These are phyloP conservation scores for Camillea tinctor DNA, from an alignment of 2,329 filamentous ascomycete species.

Conservation along the genomic window DNA sequence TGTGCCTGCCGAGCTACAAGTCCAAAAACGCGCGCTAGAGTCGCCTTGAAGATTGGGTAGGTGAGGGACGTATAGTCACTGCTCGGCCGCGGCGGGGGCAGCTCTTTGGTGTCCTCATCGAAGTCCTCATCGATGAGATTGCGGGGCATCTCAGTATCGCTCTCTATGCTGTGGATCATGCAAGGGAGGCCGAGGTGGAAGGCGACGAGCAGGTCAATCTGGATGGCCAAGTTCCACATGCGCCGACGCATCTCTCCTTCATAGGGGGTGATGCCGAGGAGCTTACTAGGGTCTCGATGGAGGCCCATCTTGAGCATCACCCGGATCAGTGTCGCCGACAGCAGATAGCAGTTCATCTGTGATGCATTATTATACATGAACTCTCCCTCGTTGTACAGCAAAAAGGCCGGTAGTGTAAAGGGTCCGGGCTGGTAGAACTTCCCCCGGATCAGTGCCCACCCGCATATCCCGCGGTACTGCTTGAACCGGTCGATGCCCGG, in stretches of 20 bases:
- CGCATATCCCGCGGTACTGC: conserved; percentile 48
- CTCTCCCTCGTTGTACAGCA: conserved; percentile 53
- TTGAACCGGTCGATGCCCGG: conserved; percentile 45
- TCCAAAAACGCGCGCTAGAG: conserved; percentile 47
- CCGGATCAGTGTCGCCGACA: conserved; percentile 50
- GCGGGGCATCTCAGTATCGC: conserved; percentile 59
- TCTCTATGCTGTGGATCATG: conserved; percentile 63
- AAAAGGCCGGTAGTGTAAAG: conserved; percentile 48
- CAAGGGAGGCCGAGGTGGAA: conserved; percentile 68
- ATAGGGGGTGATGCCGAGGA: conserved; percentile 50
- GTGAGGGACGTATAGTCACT: conserved; percentile 59
- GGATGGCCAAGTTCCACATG: conserved; percentile 52
- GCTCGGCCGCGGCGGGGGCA: conserved; percentile 57
- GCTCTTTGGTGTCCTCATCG: conserved; percentile 48
- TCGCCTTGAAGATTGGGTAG: conserved; percentile 53
- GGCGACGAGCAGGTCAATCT: conserved; percentile 63
- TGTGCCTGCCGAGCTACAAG: conserved; percentile 51
- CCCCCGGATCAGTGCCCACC: conserved; percentile 50
- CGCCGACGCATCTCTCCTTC: conserved; percentile 55
- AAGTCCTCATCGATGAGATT: conserved; percentile 69
- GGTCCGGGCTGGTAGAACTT: conserved; percentile 50
- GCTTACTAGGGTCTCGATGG: conserved; percentile 53
- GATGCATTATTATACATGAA: conserved; percentile 51
- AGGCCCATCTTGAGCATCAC: conserved; percentile 59
- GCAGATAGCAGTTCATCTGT: conserved; percentile 54